Percentiles rank a stretch among this genome's conserved stretches.
Evolutionary conservation across 2,329 filamentous ascomycete species (phyloP).

Genomic region (Tolypocladium sp.): DNA sequence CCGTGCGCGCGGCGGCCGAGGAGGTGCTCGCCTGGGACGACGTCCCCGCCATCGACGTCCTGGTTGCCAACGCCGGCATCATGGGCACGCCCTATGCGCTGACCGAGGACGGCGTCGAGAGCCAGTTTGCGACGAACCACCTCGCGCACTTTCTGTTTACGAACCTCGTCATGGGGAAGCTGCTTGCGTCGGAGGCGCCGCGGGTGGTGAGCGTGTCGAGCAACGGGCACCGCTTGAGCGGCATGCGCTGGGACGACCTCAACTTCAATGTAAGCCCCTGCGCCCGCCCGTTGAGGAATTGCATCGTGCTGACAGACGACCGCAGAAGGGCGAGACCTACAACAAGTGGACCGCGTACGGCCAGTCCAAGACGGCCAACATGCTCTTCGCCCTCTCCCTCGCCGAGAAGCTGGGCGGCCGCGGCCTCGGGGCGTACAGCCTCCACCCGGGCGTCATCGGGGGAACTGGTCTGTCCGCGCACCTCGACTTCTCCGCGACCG

Average conservation of each 20-base stretch:
- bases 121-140: constrained; percentile 35
- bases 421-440: constrained; percentile 21
- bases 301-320: neutral
- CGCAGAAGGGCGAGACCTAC: constrained; percentile 19
- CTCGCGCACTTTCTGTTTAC: constrained; percentile 37
- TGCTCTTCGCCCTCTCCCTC: constrained; percentile 20
- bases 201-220: constrained; percentile 33
- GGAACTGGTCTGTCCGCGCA: constrained; percentile 11
- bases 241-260: constrained; percentile 23
- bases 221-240: constrained; percentile 16
- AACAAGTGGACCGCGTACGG: constrained; percentile 24
- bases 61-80: constrained; percentile 36
- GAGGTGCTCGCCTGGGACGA: constrained; percentile 17
- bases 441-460: constrained; percentile 22
- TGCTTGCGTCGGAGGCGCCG: constrained; percentile 22
- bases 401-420: constrained; percentile 20
- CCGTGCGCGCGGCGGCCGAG: constrained; percentile 25
- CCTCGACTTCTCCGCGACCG: constrained; percentile 10
- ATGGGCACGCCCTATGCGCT: constrained; percentile 25
- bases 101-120: constrained; percentile 29
- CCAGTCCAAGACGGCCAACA: constrained; percentile 28
- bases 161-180: constrained; percentile 32
- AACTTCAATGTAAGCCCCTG: constrained; percentile 18
- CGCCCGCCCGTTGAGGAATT: neutral
- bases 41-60: constrained; percentile 21